Evolutionary conservation across 1,139 yeast species (phyloP), one percentile per base, ranked within the genome.

Genomic region (Pichiaceae sp.): DNA sequence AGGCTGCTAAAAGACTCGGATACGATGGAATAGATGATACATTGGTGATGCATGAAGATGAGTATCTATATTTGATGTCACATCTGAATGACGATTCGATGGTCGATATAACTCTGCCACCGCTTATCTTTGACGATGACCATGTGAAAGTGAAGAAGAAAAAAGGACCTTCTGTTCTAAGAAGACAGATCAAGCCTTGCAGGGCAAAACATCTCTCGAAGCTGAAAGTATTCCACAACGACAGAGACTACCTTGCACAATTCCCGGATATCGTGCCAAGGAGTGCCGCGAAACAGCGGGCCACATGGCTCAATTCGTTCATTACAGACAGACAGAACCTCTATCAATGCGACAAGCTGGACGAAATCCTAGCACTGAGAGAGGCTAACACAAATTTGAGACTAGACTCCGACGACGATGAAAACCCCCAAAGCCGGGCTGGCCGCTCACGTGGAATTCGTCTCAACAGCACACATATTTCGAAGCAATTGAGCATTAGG

Each of bases 281-380:
- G 14, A 35, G 36, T 11, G 21, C 39, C 20, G 44, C 45, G 16
- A 24, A 20, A 3, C 19, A 35, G 4, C 39, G 56, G 29, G 24
- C 50, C 1, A 23, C 32, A 7, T 42, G 44, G 33, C 32, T 52
- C 25, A 48, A 49, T 24, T 35, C 37, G 2, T 21, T 50, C 4
- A 40, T 52, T 4, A 48, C 53, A 3, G 56, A 52, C 42, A 52
- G 53, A 8, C 37, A 38, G 16, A 36, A 37, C 3, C 17, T 52
- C 6, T 52, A 37, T 33, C 23, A 40, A 18, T 44, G 43, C 29
- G 47, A 42, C 15, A 29, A 39, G n/a, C 31, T 41, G 8, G 41
- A 41, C 17, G 16, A 31, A 11, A 38, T 48, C 4, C 25, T 29
- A 5, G 29, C 31, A 3, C 35, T 37, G 5, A 38, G 37, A 34